phyloP scores from a whole-genome alignment of 805 yeast species.

The Metschnikowia santaceciliae region DNA sequence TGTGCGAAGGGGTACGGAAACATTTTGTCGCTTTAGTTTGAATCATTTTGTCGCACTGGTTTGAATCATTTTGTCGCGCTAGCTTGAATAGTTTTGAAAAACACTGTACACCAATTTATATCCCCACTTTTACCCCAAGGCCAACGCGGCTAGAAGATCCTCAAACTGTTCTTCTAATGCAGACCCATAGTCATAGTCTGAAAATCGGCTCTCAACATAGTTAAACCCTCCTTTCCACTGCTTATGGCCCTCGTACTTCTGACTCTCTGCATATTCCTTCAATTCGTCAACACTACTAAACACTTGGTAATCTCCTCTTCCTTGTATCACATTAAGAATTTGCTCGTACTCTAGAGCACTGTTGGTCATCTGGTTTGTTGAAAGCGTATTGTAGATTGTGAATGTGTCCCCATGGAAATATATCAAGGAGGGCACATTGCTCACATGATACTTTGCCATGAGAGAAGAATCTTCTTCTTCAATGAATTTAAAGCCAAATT shows the following conservation, averaged over 20 bases:
- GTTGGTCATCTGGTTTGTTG: constrained; percentile 18
- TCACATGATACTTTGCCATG: constrained; percentile 24
- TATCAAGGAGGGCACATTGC: constrained; percentile 30
- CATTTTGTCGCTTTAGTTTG: too few relatives aligned
- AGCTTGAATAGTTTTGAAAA: too few relatives aligned
- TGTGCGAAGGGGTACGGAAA: too few relatives aligned
- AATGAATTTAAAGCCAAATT: constrained; percentile 26
- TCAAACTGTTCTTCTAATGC: constrained; percentile 19
- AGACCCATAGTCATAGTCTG: constrained; percentile 6
- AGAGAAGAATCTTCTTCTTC: constrained; percentile 20
- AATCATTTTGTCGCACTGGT: too few relatives aligned
- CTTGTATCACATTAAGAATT: constrained; percentile 12
- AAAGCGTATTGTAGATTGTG: constrained; percentile 22
- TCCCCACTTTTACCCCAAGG: background rate
- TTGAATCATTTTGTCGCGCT: too few relatives aligned
- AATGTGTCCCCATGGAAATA: constrained; percentile 24
- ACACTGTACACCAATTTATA: too few relatives aligned
- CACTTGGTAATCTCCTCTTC: constrained; percentile 5
- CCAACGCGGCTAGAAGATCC: constrained; percentile 14
- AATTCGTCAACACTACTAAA: constrained; percentile 9
- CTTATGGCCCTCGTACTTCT: constrained; percentile 12
- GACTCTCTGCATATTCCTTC: constrained; percentile 5
- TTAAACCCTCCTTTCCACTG: constrained; percentile 16
- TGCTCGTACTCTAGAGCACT: constrained; percentile 17
- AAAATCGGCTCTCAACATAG: constrained; percentile 4